Percentiles rank a stretch among this genome's conserved stretches.
Evolutionary conservation across 2,329 filamentous ascomycete genomes (phyloP).

Genomic region (Stagonosporopsis chrysanthemi): DNA sequence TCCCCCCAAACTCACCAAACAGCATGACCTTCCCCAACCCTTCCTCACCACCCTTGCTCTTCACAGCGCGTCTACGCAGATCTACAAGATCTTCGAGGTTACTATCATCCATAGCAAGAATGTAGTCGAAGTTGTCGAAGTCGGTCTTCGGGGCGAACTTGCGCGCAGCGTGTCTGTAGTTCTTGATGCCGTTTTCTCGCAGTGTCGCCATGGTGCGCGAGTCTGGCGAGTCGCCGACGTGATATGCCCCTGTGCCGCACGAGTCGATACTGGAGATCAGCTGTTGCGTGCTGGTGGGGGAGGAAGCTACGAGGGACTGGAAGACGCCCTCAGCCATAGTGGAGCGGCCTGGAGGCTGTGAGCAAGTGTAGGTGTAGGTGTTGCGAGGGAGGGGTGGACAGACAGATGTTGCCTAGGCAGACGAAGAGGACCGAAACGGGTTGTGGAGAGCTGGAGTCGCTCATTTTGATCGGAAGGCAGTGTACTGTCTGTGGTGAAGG

Average conservation of each 20-base stretch:
- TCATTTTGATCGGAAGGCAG: conserved; percentile 13
- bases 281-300: conserved; percentile 56
- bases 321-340: conserved; percentile 98
- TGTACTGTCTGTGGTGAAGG: not conserved
- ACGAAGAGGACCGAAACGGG: conserved; percentile 84
- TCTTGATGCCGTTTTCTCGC: conserved; percentile 73
- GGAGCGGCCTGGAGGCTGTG: conserved; percentile 66
- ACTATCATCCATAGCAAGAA: conserved; percentile 90
- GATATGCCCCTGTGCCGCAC: conserved; percentile 90
- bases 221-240: conserved; percentile 79
- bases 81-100: conserved; percentile 77
- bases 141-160: conserved; percentile 73
- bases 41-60: conserved; percentile 45
- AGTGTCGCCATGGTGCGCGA: conserved; percentile 84
- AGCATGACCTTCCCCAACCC: conserved; percentile 69
- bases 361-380: not conserved
- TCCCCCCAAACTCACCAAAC: conserved; percentile 82
- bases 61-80: conserved; percentile 62
- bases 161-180: conserved; percentile 79
- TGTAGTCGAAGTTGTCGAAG: conserved; percentile 87
- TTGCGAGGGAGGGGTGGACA: conserved; percentile 17
- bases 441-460: conserved; percentile 25
- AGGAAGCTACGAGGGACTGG: conserved; percentile 68
- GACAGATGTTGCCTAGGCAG: conserved; percentile 95
- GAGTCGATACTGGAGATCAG: conserved; percentile 78